Evolutionary conservation across 2,329 filamentous ascomycete species (phyloP).

Genomic region (Pseudogymnoascus sp.): DNA sequence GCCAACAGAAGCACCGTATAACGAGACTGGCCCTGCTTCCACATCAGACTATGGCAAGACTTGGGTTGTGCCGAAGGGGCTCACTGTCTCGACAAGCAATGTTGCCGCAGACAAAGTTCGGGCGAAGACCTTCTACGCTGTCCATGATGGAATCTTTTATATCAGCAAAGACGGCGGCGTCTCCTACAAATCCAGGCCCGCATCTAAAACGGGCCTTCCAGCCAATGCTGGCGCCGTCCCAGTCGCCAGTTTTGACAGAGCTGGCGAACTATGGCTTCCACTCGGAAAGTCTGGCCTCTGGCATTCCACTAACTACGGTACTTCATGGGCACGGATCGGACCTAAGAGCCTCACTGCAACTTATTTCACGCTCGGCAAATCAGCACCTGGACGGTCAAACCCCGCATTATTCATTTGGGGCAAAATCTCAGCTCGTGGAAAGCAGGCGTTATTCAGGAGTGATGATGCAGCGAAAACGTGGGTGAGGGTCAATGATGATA

Average conservation of each 20-base stretch:
- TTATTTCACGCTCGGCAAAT: conserved; percentile 13
- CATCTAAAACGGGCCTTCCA: conserved; percentile 14
- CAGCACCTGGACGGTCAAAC: conserved; percentile 13
- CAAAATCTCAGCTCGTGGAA: background rate
- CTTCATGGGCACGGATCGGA: conserved; percentile 13
- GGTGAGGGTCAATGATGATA: conserved; percentile 11
- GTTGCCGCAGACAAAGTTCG: conserved; percentile 16
- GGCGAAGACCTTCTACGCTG: conserved; percentile 15
- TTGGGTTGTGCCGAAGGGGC: conserved; percentile 14
- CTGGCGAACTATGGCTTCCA: conserved; percentile 17
- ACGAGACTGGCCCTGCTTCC: conserved; percentile 13
- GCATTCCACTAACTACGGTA: conserved; percentile 15
- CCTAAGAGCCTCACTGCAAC: conserved; percentile 10
- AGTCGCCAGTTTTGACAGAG: conserved; percentile 13
- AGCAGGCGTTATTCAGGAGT: background rate
- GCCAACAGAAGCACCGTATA: conserved; percentile 3
- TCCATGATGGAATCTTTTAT: conserved; percentile 14
- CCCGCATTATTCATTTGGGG: conserved; percentile 15
- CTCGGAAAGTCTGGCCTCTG: conserved; percentile 14
- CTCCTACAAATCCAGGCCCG: conserved; percentile 14
- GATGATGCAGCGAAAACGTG: background rate
- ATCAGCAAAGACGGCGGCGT: conserved; percentile 15
- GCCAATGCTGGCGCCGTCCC: conserved; percentile 12
- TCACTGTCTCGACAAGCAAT: conserved; percentile 13
- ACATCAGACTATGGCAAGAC: conserved; percentile 15